A percentile compares a stretch with the other conserved stretches of the same genome.
Evolutionary conservation across 73 alveolate genomes (phyloP).

Genomic region (Paramecium sonneborni): DNA sequence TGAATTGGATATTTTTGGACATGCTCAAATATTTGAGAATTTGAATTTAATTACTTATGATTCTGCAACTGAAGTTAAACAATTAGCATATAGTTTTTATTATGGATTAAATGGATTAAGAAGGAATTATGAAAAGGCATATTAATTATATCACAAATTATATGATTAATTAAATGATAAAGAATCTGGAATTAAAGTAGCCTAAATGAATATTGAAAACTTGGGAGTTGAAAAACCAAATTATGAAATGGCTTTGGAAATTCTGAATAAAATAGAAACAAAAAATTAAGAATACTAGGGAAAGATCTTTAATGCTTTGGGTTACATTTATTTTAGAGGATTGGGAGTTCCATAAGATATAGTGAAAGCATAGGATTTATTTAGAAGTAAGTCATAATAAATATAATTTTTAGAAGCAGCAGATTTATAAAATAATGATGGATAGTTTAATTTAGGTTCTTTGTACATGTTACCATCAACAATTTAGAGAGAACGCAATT

Average conservation of each 20-base stretch:
- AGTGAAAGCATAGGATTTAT: not conserved
- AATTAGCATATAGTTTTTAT: slow-evolving; percentile 35
- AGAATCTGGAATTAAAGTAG: not conserved
- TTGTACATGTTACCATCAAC: slow-evolving; percentile 16
- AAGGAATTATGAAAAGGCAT: not conserved
- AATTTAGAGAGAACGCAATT: not conserved
- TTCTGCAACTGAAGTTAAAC: not conserved
- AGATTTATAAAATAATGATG: not conserved
- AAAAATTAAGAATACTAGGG: not conserved
- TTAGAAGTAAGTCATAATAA: not conserved
- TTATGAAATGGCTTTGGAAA: not conserved
- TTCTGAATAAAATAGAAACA: not conserved
- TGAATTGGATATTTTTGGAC: not conserved
- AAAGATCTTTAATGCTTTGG: not conserved
- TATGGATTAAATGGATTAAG: slow-evolving; percentile 31
- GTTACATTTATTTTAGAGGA: not conserved
- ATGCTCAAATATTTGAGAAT: not conserved
- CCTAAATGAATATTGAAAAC: slow-evolving; percentile 14
- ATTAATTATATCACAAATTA: not conserved
- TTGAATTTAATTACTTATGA: not conserved
- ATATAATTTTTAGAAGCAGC: not conserved
- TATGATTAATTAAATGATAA: not conserved
- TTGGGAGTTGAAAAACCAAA: not conserved
- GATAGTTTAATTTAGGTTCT: not conserved
- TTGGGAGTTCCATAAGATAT: not conserved